phyloP scores from a whole-genome alignment of 2,329 filamentous ascomycete species.

The Mollisia scopiformis region DNA sequence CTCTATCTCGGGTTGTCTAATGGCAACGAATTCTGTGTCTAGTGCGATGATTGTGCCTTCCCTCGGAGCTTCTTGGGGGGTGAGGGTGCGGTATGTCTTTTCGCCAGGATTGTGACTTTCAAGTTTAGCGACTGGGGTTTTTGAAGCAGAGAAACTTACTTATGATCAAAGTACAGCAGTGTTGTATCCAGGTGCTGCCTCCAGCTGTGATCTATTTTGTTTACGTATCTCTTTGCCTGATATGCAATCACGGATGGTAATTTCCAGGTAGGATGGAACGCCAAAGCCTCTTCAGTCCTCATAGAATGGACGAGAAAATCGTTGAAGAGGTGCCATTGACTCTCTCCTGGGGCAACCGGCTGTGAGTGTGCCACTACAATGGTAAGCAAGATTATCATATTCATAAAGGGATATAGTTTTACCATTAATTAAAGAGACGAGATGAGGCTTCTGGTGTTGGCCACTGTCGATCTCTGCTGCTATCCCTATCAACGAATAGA shows the following conservation, averaged over 20 bases:
- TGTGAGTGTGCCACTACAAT: conserved; percentile 66
- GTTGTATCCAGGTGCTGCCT: conserved; percentile 82
- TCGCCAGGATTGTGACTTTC: conserved; percentile 46
- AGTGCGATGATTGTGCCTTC: conserved; percentile 81
- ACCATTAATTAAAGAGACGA: conserved; percentile 91
- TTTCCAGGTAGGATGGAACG: conserved; percentile 93
- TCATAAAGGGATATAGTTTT: conserved; percentile 33
- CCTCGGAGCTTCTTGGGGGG: conserved; percentile 66
- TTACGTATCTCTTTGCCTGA: conserved; percentile 79
- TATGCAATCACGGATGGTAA: conserved; percentile 85
- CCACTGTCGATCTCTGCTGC: conserved; percentile 88
- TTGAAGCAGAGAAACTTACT: conserved; percentile 44
- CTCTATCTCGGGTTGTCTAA: conserved; percentile 92
- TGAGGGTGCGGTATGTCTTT: conserved; percentile 63
- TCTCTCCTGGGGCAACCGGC: conserved; percentile 58
- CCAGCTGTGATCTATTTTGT: conserved; percentile 85
- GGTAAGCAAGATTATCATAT: background rate
- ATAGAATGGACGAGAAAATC: conserved; percentile 90
- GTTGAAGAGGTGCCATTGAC: conserved; percentile 95
- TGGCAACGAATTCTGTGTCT: conserved; percentile 94
- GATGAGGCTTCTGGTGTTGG: conserved; percentile 83
- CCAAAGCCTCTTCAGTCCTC: conserved; percentile 79
- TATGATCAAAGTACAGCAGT: conserved; percentile 75
- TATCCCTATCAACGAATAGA: conserved; percentile 90
- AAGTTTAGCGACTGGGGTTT: background rate